Evolutionary conservation across 805 yeast species (phyloP).

Genomic region (Zygoascus bituminiphila): DNA sequence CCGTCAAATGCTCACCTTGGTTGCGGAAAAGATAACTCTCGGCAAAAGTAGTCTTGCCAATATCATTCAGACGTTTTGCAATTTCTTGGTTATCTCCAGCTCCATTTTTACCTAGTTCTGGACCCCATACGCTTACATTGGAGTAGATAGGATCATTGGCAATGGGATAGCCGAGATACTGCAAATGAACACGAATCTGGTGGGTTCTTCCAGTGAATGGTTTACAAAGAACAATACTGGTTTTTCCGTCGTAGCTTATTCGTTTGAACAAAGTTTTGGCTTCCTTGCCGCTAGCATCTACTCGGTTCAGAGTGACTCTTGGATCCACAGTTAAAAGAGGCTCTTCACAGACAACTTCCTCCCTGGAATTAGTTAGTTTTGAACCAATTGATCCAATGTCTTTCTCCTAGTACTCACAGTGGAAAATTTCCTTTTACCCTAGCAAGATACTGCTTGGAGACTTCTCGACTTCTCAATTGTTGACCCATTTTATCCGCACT

Average conservation of each 20-base stretch:
- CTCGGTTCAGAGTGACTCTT: slow-evolving; percentile 56
- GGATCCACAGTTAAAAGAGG: slow-evolving; percentile 70
- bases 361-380: slow-evolving; percentile 17
- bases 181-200: slow-evolving; percentile 89
- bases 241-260: slow-evolving; percentile 57
- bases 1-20: slow-evolving; percentile 60
- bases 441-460: slow-evolving; percentile 77
- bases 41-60: slow-evolving; percentile 66
- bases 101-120: slow-evolving; percentile 54
- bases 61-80: slow-evolving; percentile 41
- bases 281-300: slow-evolving; percentile 54
- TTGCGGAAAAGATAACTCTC: slow-evolving; percentile 42
- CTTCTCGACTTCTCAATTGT: slow-evolving; percentile 62
- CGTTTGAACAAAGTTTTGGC: slow-evolving; percentile 67
- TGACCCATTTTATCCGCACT: slow-evolving; percentile 71
- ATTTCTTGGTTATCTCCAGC: slow-evolving; percentile 43
- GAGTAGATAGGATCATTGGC: slow-evolving; percentile 90
- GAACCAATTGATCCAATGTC: not conserved
- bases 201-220: slow-evolving; percentile 94
- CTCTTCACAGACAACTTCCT: slow-evolving; percentile 48
- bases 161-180: slow-evolving; percentile 81
- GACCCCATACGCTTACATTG: slow-evolving; percentile 74
- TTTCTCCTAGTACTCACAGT: slow-evolving; percentile 1
- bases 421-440: slow-evolving; percentile 86
- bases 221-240: slow-evolving; percentile 69